Conservation (phyloP, 371 early-diverging fungal genomes). For the Rhizopus delemar region DNA sequence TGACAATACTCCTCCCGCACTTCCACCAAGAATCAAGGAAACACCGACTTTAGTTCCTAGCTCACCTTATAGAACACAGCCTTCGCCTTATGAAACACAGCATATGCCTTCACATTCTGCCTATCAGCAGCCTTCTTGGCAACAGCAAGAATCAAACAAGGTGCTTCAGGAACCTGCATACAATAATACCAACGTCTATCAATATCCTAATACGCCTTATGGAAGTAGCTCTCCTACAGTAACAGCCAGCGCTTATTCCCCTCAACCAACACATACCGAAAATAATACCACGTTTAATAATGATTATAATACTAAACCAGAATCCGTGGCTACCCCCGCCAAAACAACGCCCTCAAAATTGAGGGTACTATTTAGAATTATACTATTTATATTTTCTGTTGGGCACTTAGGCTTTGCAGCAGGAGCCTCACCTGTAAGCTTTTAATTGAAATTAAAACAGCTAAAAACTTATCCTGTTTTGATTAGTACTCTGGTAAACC, state of each 20-base stretch:
- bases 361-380: constrained; percentile 33
- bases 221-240: constrained; percentile 8
- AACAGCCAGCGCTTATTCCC: constrained; percentile 23
- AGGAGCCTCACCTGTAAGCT: constrained; percentile 53
- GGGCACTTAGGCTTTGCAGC: constrained; percentile 55
- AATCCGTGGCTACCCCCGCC: constrained; percentile 7
- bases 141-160: constrained; percentile 30
- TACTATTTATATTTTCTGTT: constrained; percentile 39
- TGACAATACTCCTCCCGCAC: constrained; percentile 22
- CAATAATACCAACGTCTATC: constrained; percentile 24
- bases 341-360: constrained; percentile 28
- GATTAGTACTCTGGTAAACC: constrained; percentile 33
- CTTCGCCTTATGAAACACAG: constrained; percentile 12
- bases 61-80: constrained; percentile 25
- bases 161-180: constrained; percentile 18
- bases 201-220: constrained; percentile 33
- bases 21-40: constrained; percentile 21
- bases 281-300: not conserved
- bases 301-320: constrained; percentile 9
- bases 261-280: constrained; percentile 5
- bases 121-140: constrained; percentile 31
- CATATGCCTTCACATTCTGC: constrained; percentile 38
- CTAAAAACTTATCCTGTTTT: constrained; percentile 1
- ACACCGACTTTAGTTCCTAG: constrained; percentile 1
- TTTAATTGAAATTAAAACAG: not conserved